Conservation (phyloP, 352 stramenopile species). For the Phytophthora fragariaefolia region DNA sequence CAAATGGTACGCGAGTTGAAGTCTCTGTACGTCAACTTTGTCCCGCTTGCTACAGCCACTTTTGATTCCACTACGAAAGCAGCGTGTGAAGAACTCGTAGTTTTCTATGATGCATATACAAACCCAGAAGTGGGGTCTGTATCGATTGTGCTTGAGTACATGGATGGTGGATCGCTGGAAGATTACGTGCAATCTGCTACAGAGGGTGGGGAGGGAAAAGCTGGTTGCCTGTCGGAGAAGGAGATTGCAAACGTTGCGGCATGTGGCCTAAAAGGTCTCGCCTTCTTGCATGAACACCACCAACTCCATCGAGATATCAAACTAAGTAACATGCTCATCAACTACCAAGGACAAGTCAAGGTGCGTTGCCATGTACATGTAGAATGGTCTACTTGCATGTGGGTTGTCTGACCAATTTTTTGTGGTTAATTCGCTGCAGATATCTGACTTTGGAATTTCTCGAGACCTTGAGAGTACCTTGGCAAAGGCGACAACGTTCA, state of each 20-base stretch:
- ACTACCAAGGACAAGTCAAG: slow-evolving; percentile 80
- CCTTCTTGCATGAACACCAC: slow-evolving; percentile 90
- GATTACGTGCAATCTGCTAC: slow-evolving; percentile 58
- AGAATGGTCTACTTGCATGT: neutral
- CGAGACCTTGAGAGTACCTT: slow-evolving; percentile 83
- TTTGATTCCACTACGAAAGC: slow-evolving; percentile 31
- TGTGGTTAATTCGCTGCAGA: too few species aligned
- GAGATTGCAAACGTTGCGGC: slow-evolving; percentile 84
- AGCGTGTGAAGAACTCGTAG: slow-evolving; percentile 83
- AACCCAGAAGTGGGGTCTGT: slow-evolving; percentile 87
- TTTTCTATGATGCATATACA: slow-evolving; percentile 94
- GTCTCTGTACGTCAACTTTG: slow-evolving; percentile 85
- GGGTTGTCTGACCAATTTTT: neutral
- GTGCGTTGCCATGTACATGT: slow-evolving; percentile 18
- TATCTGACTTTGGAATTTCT: slow-evolving; percentile 89
- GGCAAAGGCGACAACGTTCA: slow-evolving; percentile 91
- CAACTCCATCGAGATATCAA: slow-evolving; percentile 96
- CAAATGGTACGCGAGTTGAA: slow-evolving; percentile 91
- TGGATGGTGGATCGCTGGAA: slow-evolving; percentile 92
- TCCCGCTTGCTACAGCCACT: slow-evolving; percentile 58
- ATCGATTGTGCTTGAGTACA: slow-evolving; percentile 95
- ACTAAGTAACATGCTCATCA: slow-evolving; percentile 95
- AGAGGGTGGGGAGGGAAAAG: slow-evolving; percentile 16
- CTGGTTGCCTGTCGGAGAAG: slow-evolving; percentile 56
- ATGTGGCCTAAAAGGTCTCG: slow-evolving; percentile 82